These are phyloP conservation scores for Aegilops longissima DNA, from an alignment of 176 grass and related monocot genomes.

Conservation along the genomic window DNA sequence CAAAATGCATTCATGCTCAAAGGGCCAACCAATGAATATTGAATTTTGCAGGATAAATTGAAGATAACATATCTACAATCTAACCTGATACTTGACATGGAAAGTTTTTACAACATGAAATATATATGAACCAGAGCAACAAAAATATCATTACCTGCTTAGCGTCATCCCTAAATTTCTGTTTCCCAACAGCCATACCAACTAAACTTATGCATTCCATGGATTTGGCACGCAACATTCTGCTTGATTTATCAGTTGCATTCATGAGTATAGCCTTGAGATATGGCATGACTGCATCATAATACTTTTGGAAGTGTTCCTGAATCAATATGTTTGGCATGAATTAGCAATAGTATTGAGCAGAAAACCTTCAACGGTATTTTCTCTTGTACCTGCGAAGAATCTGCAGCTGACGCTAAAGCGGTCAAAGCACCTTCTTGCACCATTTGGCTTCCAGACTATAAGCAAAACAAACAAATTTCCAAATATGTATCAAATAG, in stretches of 20 bases:
- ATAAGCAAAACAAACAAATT: slow-evolving; percentile 8
- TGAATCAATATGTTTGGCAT: slow-evolving; percentile 37
- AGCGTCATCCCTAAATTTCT: slow-evolving; percentile 94
- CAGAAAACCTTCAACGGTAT: slow-evolving; percentile 18
- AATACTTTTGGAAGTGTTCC: slow-evolving; percentile 98
- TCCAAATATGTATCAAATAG: not conserved
- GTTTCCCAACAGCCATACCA: slow-evolving; percentile 98
- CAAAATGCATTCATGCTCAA: slow-evolving; percentile 27
- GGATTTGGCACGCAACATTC: slow-evolving; percentile 97
- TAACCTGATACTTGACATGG: not conserved
- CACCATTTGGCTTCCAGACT: slow-evolving; percentile 99
- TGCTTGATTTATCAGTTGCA: slow-evolving; percentile 95
- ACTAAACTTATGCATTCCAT: slow-evolving; percentile 99
- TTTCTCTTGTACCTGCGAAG: slow-evolving; percentile 68
- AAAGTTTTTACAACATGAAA: slow-evolving; percentile 11
- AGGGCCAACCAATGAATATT: not conserved
- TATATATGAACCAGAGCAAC: not conserved
- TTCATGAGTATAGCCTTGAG: slow-evolving; percentile 95
- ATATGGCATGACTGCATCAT: slow-evolving; percentile 96
- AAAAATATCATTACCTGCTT: slow-evolving; percentile 69
- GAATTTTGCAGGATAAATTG: slow-evolving; percentile 6
- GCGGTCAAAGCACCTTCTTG: slow-evolving; percentile 97
- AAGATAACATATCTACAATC: slow-evolving; percentile 15
- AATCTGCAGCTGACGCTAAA: slow-evolving; percentile 98
- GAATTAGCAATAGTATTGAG: slow-evolving; percentile 21